These are phyloP conservation scores for Solanum ahanhuiri DNA, from an alignment of 257 asterid genomes.

Conservation along the genomic window DNA sequence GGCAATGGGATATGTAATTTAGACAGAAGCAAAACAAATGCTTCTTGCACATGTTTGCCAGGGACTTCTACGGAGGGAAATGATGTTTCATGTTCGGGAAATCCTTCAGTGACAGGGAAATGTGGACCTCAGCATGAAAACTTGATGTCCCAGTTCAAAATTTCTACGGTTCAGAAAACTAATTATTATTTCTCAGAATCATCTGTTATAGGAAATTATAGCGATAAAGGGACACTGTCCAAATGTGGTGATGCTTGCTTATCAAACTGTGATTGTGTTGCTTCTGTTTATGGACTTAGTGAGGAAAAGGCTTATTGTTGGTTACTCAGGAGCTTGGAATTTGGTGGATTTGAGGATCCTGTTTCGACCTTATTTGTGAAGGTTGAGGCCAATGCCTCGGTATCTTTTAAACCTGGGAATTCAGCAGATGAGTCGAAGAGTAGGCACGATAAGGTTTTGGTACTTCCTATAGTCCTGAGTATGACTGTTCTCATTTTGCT, in stretches of 20 bases:
- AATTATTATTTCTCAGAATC: slow-evolving; percentile 59
- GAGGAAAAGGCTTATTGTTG: slow-evolving; percentile 85
- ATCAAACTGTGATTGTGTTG: slow-evolving; percentile 69
- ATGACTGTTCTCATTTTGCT: slow-evolving; percentile 43
- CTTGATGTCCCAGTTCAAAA: slow-evolving; percentile 27
- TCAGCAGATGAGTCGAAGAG: slow-evolving; percentile 10
- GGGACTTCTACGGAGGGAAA: slow-evolving; percentile 18
- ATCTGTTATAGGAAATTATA: slow-evolving; percentile 67
- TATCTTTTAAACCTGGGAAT: slow-evolving; percentile 7
- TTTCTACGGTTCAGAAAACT: slow-evolving; percentile 39
- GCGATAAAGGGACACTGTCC: slow-evolving; percentile 38
- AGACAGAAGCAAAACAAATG: slow-evolving; percentile 57
- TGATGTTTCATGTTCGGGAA: slow-evolving; percentile 24
- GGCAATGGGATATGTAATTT: slow-evolving; percentile 67
- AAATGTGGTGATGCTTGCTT: slow-evolving; percentile 82
- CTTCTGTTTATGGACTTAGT: slow-evolving; percentile 65
- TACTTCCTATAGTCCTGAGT: slow-evolving; percentile 69
- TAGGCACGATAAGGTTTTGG: slow-evolving; percentile 36
- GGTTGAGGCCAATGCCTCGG: slow-evolving; percentile 41
- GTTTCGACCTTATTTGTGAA: slow-evolving; percentile 76
- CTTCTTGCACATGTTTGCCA: slow-evolving; percentile 65
- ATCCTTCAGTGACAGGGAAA: slow-evolving; percentile 32
- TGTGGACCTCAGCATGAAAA: slow-evolving; percentile 38
- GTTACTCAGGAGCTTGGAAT: slow-evolving; percentile 58
- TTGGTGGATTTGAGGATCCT: slow-evolving; percentile 72